These are phyloP conservation scores for Macrolepiota dolichaula DNA, from an alignment of 768 basidiomycete species.

Conservation along the genomic window DNA sequence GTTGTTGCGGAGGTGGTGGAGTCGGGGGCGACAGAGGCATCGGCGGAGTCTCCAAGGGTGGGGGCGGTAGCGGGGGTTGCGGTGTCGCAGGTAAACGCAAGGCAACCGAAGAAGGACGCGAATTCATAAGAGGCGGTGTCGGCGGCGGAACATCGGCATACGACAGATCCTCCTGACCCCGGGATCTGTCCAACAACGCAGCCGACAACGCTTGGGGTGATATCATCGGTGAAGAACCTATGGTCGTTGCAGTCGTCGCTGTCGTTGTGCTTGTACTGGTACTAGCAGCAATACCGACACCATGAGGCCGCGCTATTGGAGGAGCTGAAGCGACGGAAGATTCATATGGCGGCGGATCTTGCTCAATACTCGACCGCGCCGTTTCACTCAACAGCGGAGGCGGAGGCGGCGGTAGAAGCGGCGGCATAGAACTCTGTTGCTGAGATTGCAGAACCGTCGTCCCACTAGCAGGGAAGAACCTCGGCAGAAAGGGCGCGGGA, in stretches of 20 bases:
- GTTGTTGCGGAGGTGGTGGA: not conserved
- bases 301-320: not conserved
- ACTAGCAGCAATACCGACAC: too few relatives aligned
- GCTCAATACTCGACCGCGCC: not conserved
- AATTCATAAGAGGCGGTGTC: not conserved
- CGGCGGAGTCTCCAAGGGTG: not conserved
- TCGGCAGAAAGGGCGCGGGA: conserved; percentile 48
- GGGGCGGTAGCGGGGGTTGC: too few relatives aligned
- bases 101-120: not conserved
- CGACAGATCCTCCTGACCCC: not conserved
- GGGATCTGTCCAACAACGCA: too few relatives aligned
- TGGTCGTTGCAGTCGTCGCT: too few relatives aligned
- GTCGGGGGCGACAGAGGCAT: not conserved
- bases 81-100: not conserved
- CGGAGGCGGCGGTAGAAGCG: not conserved
- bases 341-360: conserved; percentile 5
- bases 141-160: conserved; percentile 10
- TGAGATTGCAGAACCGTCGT: conserved; percentile 25
- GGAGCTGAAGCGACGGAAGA: not conserved
- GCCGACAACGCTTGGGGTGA: too few relatives aligned
- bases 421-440: not conserved
- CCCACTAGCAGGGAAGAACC: conserved; percentile 58
- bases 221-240: too few relatives aligned
- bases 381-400: not conserved
- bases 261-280: too few relatives aligned